Conservation (phyloP, 176 grass and related monocot genomes). For the Raddia distichophylla region DNA sequence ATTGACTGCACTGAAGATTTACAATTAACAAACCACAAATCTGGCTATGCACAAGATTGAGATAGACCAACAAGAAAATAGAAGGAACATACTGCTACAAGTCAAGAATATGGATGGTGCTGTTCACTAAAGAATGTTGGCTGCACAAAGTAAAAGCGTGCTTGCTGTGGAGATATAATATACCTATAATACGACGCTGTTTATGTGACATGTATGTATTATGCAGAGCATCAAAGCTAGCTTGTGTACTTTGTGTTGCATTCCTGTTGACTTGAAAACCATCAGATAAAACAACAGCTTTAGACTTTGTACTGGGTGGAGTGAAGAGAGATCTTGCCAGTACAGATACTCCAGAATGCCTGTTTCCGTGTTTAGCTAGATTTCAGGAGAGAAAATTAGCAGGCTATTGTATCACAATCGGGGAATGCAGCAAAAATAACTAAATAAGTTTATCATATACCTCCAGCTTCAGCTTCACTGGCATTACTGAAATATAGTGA, state of each 20-base stretch:
- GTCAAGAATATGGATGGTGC: background rate
- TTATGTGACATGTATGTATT: constrained; percentile 48
- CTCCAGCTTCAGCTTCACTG: constrained; percentile 50
- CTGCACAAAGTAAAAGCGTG: background rate
- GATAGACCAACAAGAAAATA: background rate
- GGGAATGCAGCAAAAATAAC: background rate
- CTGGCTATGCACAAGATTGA: constrained; percentile 7
- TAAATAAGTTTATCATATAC: background rate
- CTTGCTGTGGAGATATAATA: background rate
- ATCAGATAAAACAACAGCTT: constrained; percentile 43
- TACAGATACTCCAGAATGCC: constrained; percentile 54
- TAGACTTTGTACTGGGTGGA: constrained; percentile 41
- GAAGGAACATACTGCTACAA: background rate
- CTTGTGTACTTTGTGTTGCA: constrained; percentile 16
- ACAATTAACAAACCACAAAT: background rate
- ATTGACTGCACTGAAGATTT: background rate
- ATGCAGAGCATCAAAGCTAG: constrained; percentile 50
- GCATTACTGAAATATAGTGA: constrained; percentile 46
- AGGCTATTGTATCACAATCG: background rate
- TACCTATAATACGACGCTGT: constrained; percentile 60
- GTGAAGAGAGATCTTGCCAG: constrained; percentile 75
- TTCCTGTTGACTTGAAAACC: constrained; percentile 34
- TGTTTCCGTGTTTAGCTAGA: constrained; percentile 62
- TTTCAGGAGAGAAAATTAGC: constrained; percentile 29
- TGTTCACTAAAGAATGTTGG: background rate